Conservation (phyloP, 768 basidiomycete species). For the Imleria badia region DNA sequence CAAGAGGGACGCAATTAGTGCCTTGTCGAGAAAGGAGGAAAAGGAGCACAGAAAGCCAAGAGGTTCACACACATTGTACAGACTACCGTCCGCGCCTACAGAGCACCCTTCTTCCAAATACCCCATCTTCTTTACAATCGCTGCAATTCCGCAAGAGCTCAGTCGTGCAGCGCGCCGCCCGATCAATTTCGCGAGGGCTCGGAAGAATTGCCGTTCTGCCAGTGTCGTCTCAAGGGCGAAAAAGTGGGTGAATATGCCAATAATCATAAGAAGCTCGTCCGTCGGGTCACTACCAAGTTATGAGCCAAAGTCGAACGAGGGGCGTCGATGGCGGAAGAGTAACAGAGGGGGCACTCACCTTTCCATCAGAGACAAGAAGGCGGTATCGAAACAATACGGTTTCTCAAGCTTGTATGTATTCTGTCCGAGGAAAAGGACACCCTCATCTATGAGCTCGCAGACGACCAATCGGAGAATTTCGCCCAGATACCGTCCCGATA, state of each 20-base stretch:
- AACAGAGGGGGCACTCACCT: slow-evolving; percentile 46
- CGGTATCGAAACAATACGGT: slow-evolving; percentile 91
- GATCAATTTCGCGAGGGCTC: slow-evolving; percentile 85
- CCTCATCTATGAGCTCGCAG: slow-evolving; percentile 94
- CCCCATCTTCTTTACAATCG: slow-evolving; percentile 93
- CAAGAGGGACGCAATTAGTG: not conserved
- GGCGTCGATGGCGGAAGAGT: not conserved
- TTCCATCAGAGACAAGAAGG: slow-evolving; percentile 96
- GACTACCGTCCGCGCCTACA: slow-evolving; percentile 91
- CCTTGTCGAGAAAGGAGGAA: not conserved
- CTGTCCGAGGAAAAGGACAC: slow-evolving; percentile 96
- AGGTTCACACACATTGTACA: slow-evolving; percentile 75
- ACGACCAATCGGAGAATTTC: slow-evolving; percentile 95
- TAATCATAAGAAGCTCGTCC: slow-evolving; percentile 94
- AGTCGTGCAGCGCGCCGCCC: slow-evolving; percentile 88
- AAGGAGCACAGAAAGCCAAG: not conserved
- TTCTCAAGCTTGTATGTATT: slow-evolving; percentile 98
- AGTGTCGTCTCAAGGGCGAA: slow-evolving; percentile 95
- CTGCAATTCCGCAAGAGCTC: slow-evolving; percentile 94
- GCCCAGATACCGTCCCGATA: slow-evolving; percentile 93
- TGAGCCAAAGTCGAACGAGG: not conserved
- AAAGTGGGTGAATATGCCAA: slow-evolving; percentile 97
- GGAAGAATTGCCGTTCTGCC: slow-evolving; percentile 97
- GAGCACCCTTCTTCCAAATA: slow-evolving; percentile 88
- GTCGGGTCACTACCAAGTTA: slow-evolving; percentile 73